A percentile compares a stretch with the other conserved stretches of the same genome.
Conservation (phyloP, 768 basidiomycete species). For the Vararia minispora region DNA sequence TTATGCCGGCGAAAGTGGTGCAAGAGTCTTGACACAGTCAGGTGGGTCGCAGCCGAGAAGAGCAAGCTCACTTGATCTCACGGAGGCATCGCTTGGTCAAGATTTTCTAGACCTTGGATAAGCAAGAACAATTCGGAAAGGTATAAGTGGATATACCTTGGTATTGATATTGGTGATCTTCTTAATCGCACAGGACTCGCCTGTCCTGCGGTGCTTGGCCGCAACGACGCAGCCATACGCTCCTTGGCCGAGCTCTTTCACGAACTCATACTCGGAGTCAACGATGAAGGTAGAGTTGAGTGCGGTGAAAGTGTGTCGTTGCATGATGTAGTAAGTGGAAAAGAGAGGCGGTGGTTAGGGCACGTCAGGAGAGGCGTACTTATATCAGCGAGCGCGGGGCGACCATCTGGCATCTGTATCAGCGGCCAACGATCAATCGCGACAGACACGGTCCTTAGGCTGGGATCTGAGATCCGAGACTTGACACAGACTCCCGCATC, state of each 20-base stretch:
- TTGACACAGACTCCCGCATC: no score
- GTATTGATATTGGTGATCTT: slow-evolving; percentile 93
- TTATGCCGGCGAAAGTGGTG: slow-evolving; percentile 99
- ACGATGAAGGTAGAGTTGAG: slow-evolving; percentile 83
- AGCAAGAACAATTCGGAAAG: no score
- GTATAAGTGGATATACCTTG: slow-evolving; percentile 37
- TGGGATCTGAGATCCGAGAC: no score
- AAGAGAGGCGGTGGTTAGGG: no score
- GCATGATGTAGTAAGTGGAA: slow-evolving; percentile 33
- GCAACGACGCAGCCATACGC: slow-evolving; percentile 90
- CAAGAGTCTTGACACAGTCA: slow-evolving; percentile 45
- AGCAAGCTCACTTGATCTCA: slow-evolving; percentile 68
- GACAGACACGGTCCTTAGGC: no score
- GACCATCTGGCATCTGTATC: no score
- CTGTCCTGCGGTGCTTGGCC: slow-evolving; percentile 71
- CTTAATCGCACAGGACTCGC: slow-evolving; percentile 91
- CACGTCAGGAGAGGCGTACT: no score
- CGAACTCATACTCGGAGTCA: slow-evolving; percentile 83
- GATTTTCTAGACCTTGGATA: slow-evolving; percentile 85
- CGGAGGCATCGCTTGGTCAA: slow-evolving; percentile 93
- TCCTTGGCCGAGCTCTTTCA: slow-evolving; percentile 95
- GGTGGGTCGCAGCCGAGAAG: slow-evolving; percentile 9
- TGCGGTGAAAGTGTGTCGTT: slow-evolving; percentile 69
- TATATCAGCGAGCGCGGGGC: no score
- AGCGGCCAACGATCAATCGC: no score